Conservation (phyloP, 2,329 filamentous ascomycete species). For the Fonsecaea nubica region DNA sequence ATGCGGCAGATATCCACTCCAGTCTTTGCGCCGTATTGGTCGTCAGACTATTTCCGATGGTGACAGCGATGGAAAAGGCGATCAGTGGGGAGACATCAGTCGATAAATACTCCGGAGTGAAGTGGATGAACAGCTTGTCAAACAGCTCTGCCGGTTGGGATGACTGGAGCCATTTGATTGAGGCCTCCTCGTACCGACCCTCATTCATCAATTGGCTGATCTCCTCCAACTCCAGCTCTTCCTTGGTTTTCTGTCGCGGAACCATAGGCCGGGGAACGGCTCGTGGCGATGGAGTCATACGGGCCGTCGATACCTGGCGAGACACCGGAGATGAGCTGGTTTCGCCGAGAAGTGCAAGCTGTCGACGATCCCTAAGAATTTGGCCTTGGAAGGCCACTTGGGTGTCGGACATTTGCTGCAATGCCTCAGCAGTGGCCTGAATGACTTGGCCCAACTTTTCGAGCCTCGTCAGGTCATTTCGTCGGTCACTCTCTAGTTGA, state of each 20-base stretch:
- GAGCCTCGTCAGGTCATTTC: slow-evolving; percentile 64
- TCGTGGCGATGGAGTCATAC: slow-evolving; percentile 39
- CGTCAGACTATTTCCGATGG: slow-evolving; percentile 64
- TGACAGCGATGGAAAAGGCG: slow-evolving; percentile 66
- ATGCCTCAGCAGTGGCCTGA: slow-evolving; percentile 59
- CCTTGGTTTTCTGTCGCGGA: slow-evolving; percentile 38
- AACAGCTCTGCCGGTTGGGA: slow-evolving; percentile 65
- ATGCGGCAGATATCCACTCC: slow-evolving; percentile 63
- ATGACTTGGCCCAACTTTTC: slow-evolving; percentile 65
- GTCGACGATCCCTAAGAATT: slow-evolving; percentile 44
- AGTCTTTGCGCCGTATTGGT: slow-evolving; percentile 62
- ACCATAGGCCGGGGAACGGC: slow-evolving; percentile 31
- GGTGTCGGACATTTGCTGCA: slow-evolving; percentile 51
- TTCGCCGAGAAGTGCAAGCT: slow-evolving; percentile 32
- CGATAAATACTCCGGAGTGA: slow-evolving; percentile 62
- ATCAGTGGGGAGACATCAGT: slow-evolving; percentile 63
- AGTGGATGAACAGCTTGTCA: slow-evolving; percentile 65
- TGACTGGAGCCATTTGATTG: slow-evolving; percentile 67
- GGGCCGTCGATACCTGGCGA: slow-evolving; percentile 33
- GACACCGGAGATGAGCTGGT: slow-evolving; percentile 42
- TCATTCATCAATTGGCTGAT: slow-evolving; percentile 50
- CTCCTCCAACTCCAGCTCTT: slow-evolving; percentile 52
- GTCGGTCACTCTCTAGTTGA: slow-evolving; percentile 59
- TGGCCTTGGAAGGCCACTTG: slow-evolving; percentile 53
- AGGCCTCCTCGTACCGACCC: slow-evolving; percentile 53